Evolutionary conservation across 2,329 filamentous ascomycete species (phyloP), one percentile per base, ranked within the genome.

Genomic region (Salinomyces thailandicus): DNA sequence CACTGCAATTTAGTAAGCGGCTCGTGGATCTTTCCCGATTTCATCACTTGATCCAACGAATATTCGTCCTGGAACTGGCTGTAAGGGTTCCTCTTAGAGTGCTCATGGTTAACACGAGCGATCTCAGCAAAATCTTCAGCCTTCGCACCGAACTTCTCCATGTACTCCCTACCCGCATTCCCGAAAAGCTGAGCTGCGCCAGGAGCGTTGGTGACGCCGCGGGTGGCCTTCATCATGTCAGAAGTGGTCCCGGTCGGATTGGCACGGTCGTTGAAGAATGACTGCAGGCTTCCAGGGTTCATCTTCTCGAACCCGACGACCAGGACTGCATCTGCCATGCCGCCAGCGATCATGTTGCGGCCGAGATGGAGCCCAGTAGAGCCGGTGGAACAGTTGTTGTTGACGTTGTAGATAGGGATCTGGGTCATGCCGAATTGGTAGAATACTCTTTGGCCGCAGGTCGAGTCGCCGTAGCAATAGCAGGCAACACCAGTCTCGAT

Each of bases 301-400:
- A 96, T 96, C 76, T 95, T 95, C 71, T 96, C 91, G 53, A 96
- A 96, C 3, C 89, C 91, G 14, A 96, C 77, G 1, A 96, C 87
- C 42, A 96, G 67, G 14, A 94, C 77, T 57, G 45, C 46, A 18
- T 53, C 49, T 1, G 85, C 83, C 11, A 76, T 83, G 20, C 87
- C 87, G 50, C 83, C 73, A 5, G 77, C 71, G 51, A 95, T 79
- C 59, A 93, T 72, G 36, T 79, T 85, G 20, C 86, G 72, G 2
- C 74, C 91, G 73, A 96, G 81, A 57, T 79, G 79, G 39, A 96
- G 67, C 6, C 89, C 91, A 0, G 89, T 94, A 4, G 81, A 86
- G n/a, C 89, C 91, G 0, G 89, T 96, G 3, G 84, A 85, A 71
- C 89, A 96, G 69, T 95, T 95, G 72, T 96, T 96, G 74, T 95